phyloP scores from a whole-genome alignment of 2,329 filamentous ascomycete genomes.

The Fusarium caatingaense region DNA sequence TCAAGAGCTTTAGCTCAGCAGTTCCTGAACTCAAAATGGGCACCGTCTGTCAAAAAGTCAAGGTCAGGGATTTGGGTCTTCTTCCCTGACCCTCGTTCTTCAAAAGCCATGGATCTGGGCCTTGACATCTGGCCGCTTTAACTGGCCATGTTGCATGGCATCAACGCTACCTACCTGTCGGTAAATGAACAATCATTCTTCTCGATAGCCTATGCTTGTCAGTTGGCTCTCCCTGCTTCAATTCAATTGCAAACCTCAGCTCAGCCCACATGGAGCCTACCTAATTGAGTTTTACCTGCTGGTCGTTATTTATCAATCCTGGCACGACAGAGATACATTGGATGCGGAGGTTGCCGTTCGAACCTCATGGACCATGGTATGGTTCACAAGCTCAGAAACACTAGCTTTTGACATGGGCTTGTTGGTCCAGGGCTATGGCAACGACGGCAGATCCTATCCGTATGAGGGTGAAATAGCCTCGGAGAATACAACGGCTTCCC shows the following conservation, averaged over 20 bases:
- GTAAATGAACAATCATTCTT: conserved; percentile 35
- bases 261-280: not conserved
- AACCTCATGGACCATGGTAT: not conserved
- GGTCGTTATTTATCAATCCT: not conserved
- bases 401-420: conserved; percentile 17
- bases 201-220: conserved; percentile 4
- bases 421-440: conserved; percentile 11
- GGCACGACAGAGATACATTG: not conserved
- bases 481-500: conserved; percentile 37
- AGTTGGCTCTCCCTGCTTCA: not conserved
- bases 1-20: conserved; percentile 6
- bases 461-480: conserved; percentile 28
- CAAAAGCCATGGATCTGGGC: conserved; percentile 24
- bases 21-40: conserved; percentile 24
- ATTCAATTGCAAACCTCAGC: not conserved
- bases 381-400: conserved; percentile 20
- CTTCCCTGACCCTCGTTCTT: conserved; percentile 13
- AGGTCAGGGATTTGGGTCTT: conserved; percentile 17
- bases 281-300: not conserved
- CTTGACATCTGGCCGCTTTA: conserved; percentile 15
- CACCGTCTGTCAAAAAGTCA: conserved; percentile 7
- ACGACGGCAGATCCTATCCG: conserved; percentile 37
- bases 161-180: conserved; percentile 37
- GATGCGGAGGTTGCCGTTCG: conserved; percentile 1
- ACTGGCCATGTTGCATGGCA: conserved; percentile 33